These are phyloP conservation scores for Xylariaceae sp. DNA, from an alignment of 2,329 filamentous ascomycete species.

Conservation along the genomic window DNA sequence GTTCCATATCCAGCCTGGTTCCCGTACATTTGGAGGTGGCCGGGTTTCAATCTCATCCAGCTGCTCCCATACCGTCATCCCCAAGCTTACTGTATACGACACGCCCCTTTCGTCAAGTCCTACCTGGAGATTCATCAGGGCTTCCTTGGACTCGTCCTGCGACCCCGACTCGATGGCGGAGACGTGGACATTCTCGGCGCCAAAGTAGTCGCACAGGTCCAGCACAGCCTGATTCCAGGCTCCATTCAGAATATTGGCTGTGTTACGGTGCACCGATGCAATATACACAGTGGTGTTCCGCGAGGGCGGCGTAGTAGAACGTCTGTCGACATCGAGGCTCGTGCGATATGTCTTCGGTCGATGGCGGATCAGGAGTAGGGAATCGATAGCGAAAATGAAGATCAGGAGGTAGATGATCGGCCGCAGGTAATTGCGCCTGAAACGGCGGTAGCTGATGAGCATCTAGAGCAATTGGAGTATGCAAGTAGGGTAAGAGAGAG, in stretches of 20 bases:
- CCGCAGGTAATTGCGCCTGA: conserved; percentile 31
- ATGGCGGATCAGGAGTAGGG: conserved; percentile 24
- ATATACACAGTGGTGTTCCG: conserved; percentile 52
- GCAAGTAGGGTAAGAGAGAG: background rate
- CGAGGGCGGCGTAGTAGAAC: conserved; percentile 10
- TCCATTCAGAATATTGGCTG: conserved; percentile 51
- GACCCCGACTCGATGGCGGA: conserved; percentile 65
- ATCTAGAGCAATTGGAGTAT: conserved; percentile 22
- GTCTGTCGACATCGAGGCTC: conserved; percentile 15
- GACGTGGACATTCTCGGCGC: conserved; percentile 59
- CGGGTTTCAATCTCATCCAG: conserved; percentile 47
- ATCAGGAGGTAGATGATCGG: conserved; percentile 27
- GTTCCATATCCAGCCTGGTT: conserved; percentile 58
- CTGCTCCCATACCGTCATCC: conserved; percentile 50
- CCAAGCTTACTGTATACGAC: conserved; percentile 51
- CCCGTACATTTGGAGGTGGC: conserved; percentile 29
- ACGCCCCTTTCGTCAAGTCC: conserved; percentile 48
- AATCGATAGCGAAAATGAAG: conserved; percentile 31
- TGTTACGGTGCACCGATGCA: conserved; percentile 65
- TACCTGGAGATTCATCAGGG: conserved; percentile 51
- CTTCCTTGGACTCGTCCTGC: conserved; percentile 62
- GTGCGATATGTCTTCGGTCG: conserved; percentile 28
- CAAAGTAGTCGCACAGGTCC: conserved; percentile 51
- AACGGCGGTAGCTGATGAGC: conserved; percentile 31
- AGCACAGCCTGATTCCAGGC: conserved; percentile 59